Conservation (phyloP, 805 yeast species). For the Saccharomycopsis oosterbeekiorum region DNA sequence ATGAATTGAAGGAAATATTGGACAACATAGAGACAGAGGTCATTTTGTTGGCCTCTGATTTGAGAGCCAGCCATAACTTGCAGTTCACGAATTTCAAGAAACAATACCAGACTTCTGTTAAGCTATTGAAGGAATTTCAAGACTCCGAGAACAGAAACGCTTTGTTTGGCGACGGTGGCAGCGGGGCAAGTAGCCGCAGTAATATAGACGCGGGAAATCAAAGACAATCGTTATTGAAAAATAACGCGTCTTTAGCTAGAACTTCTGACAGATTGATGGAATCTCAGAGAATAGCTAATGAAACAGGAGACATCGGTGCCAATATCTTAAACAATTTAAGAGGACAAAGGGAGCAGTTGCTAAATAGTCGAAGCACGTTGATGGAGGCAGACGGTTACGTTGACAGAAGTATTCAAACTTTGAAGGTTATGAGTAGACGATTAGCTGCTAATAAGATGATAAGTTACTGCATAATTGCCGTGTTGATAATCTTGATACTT, state of each 20-base stretch:
- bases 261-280: slow-evolving; percentile 78
- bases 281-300: slow-evolving; percentile 82
- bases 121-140: slow-evolving; percentile 41
- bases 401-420: slow-evolving; percentile 77
- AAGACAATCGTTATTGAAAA: slow-evolving; percentile 68
- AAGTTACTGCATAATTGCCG: slow-evolving; percentile 85
- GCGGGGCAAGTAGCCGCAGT: slow-evolving; percentile 15
- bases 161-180: slow-evolving; percentile 62
- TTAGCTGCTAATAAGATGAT: slow-evolving; percentile 85
- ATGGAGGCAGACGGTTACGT: slow-evolving; percentile 89
- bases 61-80: slow-evolving; percentile 63
- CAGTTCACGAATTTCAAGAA: slow-evolving; percentile 63
- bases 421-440: slow-evolving; percentile 86
- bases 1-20: slow-evolving; percentile 75
- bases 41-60: slow-evolving; percentile 65
- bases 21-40: slow-evolving; percentile 81
- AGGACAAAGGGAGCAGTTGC: slow-evolving; percentile 87
- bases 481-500: slow-evolving; percentile 69
- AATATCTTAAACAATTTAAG: slow-evolving; percentile 80
- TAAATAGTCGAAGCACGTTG: slow-evolving; percentile 76
- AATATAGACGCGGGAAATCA: slow-evolving; percentile 33
- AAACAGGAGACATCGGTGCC: slow-evolving; percentile 87
- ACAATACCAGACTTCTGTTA: slow-evolving; percentile 48
- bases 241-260: slow-evolving; percentile 72
- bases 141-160: slow-evolving; percentile 67